phyloP scores from a whole-genome alignment of 805 yeast genomes.

The Yamadazyma laniorum region DNA sequence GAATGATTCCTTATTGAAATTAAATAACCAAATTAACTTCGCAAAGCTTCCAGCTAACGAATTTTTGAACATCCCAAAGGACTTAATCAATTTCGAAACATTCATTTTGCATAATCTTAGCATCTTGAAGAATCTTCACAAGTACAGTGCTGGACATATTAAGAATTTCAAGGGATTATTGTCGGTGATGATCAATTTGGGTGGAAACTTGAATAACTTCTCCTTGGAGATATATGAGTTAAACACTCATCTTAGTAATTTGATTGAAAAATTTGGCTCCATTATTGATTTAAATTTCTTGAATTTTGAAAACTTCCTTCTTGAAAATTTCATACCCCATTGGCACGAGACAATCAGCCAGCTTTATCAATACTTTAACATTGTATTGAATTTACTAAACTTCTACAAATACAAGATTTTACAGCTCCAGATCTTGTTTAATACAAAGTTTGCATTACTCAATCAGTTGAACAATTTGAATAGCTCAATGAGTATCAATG shows the following conservation, averaged over 20 bases:
- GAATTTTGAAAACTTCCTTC: conserved; percentile 45
- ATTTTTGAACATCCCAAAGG: conserved; percentile 29
- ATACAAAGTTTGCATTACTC: conserved; percentile 37
- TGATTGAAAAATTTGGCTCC: conserved; percentile 53
- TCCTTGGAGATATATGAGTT: conserved; percentile 43
- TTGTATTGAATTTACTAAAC: conserved; percentile 44
- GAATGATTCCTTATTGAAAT: conserved; percentile 33
- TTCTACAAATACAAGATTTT: conserved; percentile 53
- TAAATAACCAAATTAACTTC: conserved; percentile 29
- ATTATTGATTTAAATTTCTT: conserved; percentile 50
- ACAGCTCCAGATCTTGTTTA: conserved; percentile 43
- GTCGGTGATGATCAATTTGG: conserved; percentile 46
- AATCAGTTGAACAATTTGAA: conserved; percentile 35
- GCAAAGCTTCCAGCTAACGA: conserved; percentile 11
- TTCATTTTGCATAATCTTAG: conserved; percentile 33
- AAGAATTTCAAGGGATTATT: conserved; percentile 41
- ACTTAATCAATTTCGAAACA: conserved; percentile 32
- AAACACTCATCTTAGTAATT: conserved; percentile 22
- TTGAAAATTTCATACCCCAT: conserved; percentile 34
- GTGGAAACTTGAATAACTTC: conserved; percentile 56
- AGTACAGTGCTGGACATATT: conserved; percentile 33
- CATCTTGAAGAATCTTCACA: conserved; percentile 35
- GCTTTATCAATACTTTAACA: conserved; percentile 41
- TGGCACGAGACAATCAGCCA: conserved; percentile 55
- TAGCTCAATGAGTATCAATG: conserved; percentile 16